Percentiles rank a stretch among this genome's conserved stretches.
These are phyloP conservation scores for Magnolia officinalis DNA, from an alignment of 164 flowering plant genomes.

Conservation along the genomic window DNA sequence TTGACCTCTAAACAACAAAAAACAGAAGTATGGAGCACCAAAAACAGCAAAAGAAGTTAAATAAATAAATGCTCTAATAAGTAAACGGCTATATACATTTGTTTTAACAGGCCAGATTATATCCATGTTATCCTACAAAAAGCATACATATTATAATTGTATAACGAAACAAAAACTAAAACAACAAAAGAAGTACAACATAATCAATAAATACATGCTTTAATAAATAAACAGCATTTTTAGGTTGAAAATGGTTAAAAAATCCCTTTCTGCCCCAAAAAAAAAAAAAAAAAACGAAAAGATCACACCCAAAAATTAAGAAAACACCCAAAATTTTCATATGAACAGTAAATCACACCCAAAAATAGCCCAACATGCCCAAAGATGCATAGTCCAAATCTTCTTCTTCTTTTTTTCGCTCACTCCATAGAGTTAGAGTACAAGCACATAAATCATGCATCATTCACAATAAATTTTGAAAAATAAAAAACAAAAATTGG, in stretches of 20 bases:
- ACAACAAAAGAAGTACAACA: too few species aligned
- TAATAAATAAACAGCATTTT: too few species aligned
- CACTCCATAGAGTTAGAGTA: neutral
- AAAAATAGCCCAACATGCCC: neutral
- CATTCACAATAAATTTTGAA: neutral
- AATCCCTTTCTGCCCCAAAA: neutral
- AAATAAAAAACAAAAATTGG: too few species aligned
- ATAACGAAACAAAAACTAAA: too few species aligned
- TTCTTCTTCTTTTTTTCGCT: neutral
- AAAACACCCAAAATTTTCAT: too few species aligned
- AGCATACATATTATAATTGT: too few species aligned
- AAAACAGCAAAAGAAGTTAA: too few species aligned
- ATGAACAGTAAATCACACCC: neutral
- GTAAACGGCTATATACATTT: too few species aligned
- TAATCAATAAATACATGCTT: too few species aligned
- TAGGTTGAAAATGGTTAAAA: neutral
- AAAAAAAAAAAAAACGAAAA: neutral
- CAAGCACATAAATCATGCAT: neutral
- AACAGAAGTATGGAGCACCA: neutral
- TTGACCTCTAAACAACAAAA: neutral
- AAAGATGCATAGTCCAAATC: neutral
- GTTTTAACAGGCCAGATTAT: too few species aligned
- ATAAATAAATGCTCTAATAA: too few species aligned
- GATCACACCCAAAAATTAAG: neutral
- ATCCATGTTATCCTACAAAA: too few species aligned